A percentile compares a stretch with the other conserved stretches of the same genome.
Evolutionary conservation across 2,329 filamentous ascomycete species (phyloP).

Genomic region (Rachicladosporium sp.): DNA sequence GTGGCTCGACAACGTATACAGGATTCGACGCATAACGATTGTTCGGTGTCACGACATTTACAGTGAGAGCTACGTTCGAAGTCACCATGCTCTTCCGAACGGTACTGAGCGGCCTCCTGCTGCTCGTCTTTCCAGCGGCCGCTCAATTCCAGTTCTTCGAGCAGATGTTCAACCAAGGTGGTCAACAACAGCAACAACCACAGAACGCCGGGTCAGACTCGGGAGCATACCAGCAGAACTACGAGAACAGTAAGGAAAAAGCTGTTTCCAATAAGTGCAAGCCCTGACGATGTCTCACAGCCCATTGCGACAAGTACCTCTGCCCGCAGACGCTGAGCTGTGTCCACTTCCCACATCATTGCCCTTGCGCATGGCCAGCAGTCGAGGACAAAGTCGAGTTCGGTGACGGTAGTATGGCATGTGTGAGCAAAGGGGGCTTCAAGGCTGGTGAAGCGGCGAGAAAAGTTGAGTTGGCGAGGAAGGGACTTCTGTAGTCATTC

Average conservation of each 20-base stretch:
- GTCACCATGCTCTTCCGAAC: constrained; percentile 23
- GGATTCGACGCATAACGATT: too few species aligned
- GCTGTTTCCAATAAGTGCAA: not conserved
- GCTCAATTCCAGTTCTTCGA: constrained; percentile 97
- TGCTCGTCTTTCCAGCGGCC: constrained; percentile 46
- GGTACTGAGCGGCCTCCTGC: constrained; percentile 35
- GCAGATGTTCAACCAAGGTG: constrained; percentile 71
- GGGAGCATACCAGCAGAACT: constrained; percentile 60
- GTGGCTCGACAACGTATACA: too few species aligned
- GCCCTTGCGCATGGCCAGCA: constrained; percentile 69
- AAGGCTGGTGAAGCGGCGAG: constrained; percentile 56
- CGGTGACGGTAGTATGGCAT: constrained; percentile 60
- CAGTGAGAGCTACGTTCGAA: too few species aligned
- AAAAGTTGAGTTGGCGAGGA: constrained; percentile 69
- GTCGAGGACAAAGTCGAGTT: constrained; percentile 57
- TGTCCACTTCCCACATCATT: constrained; percentile 94
- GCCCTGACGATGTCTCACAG: constrained; percentile 28
- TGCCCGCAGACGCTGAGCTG: constrained; percentile 90
- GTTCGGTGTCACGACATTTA: too few species aligned
- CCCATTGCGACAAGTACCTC: constrained; percentile 84
- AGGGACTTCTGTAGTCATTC: constrained; percentile 52
- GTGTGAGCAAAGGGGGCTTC: constrained; percentile 64
- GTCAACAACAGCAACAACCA: constrained; percentile 46
- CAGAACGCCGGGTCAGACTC: constrained; percentile 81
- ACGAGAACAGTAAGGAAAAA: constrained; percentile 46